Conservation (phyloP, 306 rosid genomes). For the Crataegus laevigata region DNA sequence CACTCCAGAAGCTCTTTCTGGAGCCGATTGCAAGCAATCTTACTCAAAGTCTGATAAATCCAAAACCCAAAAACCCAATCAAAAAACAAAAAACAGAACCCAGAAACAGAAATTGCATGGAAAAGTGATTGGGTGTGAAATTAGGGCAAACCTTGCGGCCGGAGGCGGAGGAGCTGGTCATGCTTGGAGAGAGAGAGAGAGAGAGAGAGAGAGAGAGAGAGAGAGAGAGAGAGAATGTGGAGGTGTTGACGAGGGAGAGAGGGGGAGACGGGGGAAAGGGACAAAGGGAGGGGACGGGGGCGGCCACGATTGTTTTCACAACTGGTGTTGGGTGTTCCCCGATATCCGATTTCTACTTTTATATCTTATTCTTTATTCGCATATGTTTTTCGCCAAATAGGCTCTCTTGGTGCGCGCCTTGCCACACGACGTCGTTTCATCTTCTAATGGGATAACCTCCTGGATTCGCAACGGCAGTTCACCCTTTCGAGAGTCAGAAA, state of each 20-base stretch:
- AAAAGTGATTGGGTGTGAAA: not conserved
- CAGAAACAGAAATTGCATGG: not conserved
- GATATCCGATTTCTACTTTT: not conserved
- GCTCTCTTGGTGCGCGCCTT: no score
- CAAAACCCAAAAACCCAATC: slow-evolving; percentile 2
- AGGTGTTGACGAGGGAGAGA: slow-evolving; percentile 32
- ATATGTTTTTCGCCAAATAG: no score
- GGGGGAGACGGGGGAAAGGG: slow-evolving; percentile 21
- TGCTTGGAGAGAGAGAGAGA: slow-evolving; percentile 30
- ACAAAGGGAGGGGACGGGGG: slow-evolving; percentile 17
- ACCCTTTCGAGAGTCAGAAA: fast-evolving
- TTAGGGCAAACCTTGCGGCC: slow-evolving; percentile 71
- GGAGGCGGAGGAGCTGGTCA: slow-evolving; percentile 91
- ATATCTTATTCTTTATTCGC: not conserved
- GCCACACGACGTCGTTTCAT: no score
- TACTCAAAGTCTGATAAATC: slow-evolving; percentile 59
- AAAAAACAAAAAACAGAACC: not conserved
- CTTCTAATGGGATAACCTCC: no score
- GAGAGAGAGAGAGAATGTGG: slow-evolving; percentile 5
- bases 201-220: slow-evolving; percentile 12
- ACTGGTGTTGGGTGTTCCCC: not conserved
- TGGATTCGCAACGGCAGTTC: no score
- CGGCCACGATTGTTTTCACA: slow-evolving; percentile 42
- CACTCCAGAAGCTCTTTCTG: slow-evolving; percentile 98
- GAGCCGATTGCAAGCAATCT: slow-evolving; percentile 98